These are phyloP conservation scores for Ogataea pilisensis DNA, from an alignment of 805 yeast genomes.

Conservation along the genomic window DNA sequence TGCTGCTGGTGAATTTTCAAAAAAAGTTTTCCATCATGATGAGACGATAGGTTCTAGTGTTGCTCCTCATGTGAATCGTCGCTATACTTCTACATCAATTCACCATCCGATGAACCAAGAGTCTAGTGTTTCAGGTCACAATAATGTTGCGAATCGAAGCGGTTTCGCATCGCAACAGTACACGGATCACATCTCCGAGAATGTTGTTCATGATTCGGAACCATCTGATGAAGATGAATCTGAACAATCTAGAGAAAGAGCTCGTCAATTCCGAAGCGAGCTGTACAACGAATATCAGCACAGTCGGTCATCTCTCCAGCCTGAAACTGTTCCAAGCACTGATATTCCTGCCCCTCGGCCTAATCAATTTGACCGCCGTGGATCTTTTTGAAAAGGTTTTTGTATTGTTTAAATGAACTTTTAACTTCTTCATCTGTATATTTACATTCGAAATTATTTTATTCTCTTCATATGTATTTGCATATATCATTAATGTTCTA, in stretches of 20 bases:
- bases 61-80: not conserved
- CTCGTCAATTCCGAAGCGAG: not conserved
- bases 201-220: not conserved
- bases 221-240: not conserved
- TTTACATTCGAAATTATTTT: no score
- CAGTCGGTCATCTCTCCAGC: not conserved
- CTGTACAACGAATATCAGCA: not conserved
- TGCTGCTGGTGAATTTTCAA: constrained; percentile 9
- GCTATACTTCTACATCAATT: not conserved
- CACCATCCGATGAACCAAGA: no score
- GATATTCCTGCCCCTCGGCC: not conserved
- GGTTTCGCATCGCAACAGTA: not conserved
- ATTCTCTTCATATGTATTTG: no score
- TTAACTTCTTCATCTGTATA: no score
- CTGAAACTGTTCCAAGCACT: not conserved
- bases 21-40: not conserved
- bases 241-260: not conserved
- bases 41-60: not conserved
- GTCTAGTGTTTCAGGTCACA: not conserved
- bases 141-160: not conserved
- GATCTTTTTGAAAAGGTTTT: not conserved
- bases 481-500: no score
- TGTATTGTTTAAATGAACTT: no score
- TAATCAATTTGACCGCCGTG: not conserved
- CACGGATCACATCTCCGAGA: not conserved